Evolutionary conservation across 2,329 filamentous ascomycete genomes (phyloP).

Genomic region (Trichothecium sympodiale): DNA sequence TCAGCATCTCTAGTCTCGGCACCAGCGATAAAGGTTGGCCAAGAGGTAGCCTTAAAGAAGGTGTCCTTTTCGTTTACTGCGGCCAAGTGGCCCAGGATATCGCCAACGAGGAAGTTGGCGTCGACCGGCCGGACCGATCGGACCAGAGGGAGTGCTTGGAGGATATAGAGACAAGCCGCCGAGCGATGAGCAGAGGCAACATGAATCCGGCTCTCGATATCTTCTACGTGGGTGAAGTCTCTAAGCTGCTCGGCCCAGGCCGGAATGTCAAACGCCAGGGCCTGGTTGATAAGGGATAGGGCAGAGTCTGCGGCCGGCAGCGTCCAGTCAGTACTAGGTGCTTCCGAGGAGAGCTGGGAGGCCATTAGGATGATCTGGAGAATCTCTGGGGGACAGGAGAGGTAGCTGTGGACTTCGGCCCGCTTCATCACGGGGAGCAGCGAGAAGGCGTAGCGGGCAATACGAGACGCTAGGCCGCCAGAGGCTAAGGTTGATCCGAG

Average conservation of each 20-base stretch:
- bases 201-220: slow-evolving; percentile 29
- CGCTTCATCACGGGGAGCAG: slow-evolving; percentile 27
- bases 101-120: slow-evolving; percentile 32
- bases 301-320: slow-evolving; percentile 22
- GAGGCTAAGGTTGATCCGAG: slow-evolving; percentile 26
- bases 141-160: slow-evolving; percentile 29
- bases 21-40: slow-evolving; percentile 47
- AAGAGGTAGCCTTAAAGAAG: slow-evolving; percentile 49
- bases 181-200: slow-evolving; percentile 35
- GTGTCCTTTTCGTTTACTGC: slow-evolving; percentile 34
- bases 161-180: slow-evolving; percentile 34
- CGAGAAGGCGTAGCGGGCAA: slow-evolving; percentile 26
- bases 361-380: slow-evolving; percentile 33
- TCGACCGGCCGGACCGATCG: slow-evolving; percentile 25
- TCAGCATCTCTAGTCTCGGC: slow-evolving; percentile 37
- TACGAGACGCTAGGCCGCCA: slow-evolving; percentile 23
- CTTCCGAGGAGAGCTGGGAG: slow-evolving; percentile 30
- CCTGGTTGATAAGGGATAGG: slow-evolving; percentile 27
- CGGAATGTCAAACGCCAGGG: slow-evolving; percentile 28
- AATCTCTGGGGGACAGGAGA: slow-evolving; percentile 30
- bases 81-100: slow-evolving; percentile 39
- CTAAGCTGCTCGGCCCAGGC: slow-evolving; percentile 29
- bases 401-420: slow-evolving; percentile 29
- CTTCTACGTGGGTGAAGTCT: slow-evolving; percentile 20
- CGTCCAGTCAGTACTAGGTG: slow-evolving; percentile 17